Base-by-base conservation (phyloP, 2,329 filamentous ascomycete species). In the Onygenales sp. region DNA sequence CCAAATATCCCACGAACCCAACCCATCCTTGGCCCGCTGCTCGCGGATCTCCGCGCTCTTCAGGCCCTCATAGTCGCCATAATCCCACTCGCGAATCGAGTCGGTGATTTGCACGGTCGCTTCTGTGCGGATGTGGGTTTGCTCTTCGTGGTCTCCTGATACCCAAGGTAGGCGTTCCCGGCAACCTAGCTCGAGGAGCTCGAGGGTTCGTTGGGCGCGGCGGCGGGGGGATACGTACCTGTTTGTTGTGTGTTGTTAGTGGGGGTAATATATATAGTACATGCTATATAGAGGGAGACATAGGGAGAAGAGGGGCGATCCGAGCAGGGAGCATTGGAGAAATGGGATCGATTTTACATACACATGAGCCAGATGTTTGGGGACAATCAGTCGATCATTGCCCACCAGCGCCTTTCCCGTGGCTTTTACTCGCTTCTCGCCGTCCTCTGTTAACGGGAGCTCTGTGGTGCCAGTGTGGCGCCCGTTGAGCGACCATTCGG, bases 401-500 rank as follows among this genome's bases (percentile, higher is more conserved):
- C 92, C 92, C 7, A 96, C 84, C 32, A 97, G 78, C 2, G 90
- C 91, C 61, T 83, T 81, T 6, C 91, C 91, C 0, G 92, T 96
- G 1, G 86, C 84, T 54, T 74, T 75, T 55, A 91, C 80, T 56
- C 87, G 79, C 68, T 82, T 87, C 75, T 90, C 87, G 51, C 92
- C 92, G 66, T 89, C 86, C 50, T 78, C 73, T 0, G 91, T 96
- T 39, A 96, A 77, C 1, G 89, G 85, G 3, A 97, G 87, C 64
- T 97, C 91, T n/a, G 87, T 87, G 32, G 76, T 78, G 50, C 90
- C 87, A 0, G 92, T 97, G 72, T 96, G 89, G 51, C 83, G 80
- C 53, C 89, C 91, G 61, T 86, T 86, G 47, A 95, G 82, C 5
- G 88, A 94, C 91, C 91, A 97, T 75, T 95, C 89, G 3, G 91